phyloP scores from a whole-genome alignment of 768 basidiomycete species.

The Glaciozyma martinii region DNA sequence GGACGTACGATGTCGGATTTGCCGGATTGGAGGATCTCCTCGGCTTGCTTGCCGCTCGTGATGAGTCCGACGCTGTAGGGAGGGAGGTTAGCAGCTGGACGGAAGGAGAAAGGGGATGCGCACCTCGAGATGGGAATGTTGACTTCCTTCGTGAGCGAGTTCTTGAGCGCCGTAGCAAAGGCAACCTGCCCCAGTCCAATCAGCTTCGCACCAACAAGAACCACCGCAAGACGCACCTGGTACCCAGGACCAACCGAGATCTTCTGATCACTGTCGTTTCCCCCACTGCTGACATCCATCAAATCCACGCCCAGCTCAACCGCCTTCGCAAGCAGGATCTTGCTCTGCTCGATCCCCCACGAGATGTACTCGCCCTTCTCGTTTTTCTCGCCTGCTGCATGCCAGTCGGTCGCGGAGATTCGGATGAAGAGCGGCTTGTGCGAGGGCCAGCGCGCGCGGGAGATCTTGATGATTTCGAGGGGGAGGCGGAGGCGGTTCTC shows the following conservation, averaged over 20 bases:
- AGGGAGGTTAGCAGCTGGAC: conserved; percentile 38
- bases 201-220: conserved; percentile 35
- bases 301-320: conserved; percentile 59
- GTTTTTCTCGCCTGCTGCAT: conserved; percentile 51
- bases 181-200: not conserved
- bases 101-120: not conserved
- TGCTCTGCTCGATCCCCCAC: conserved; percentile 74
- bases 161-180: conserved; percentile 55
- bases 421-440: conserved; percentile 65
- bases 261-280: conserved; percentile 46
- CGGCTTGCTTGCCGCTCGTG: conserved; percentile 50
- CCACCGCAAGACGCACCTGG: conserved; percentile 44
- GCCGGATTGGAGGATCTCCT: conserved; percentile 56
- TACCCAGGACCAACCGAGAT: conserved; percentile 53
- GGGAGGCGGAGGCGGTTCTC: conserved; percentile 60
- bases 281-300: conserved; percentile 63
- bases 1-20: conserved; percentile 57
- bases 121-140: conserved; percentile 19
- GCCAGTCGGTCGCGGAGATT: conserved; percentile 61
- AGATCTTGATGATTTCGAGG: conserved; percentile 49
- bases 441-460: conserved; percentile 52
- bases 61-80: conserved; percentile 57
- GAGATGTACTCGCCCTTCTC: conserved; percentile 54
- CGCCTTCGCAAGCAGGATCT: conserved; percentile 36
- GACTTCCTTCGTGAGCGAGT: conserved; percentile 38